Percentiles rank a stretch among this genome's conserved stretches.
Evolutionary conservation across 2,329 filamentous ascomycete genomes (phyloP).

Genomic region (Raffaelea deltoideospora): DNA sequence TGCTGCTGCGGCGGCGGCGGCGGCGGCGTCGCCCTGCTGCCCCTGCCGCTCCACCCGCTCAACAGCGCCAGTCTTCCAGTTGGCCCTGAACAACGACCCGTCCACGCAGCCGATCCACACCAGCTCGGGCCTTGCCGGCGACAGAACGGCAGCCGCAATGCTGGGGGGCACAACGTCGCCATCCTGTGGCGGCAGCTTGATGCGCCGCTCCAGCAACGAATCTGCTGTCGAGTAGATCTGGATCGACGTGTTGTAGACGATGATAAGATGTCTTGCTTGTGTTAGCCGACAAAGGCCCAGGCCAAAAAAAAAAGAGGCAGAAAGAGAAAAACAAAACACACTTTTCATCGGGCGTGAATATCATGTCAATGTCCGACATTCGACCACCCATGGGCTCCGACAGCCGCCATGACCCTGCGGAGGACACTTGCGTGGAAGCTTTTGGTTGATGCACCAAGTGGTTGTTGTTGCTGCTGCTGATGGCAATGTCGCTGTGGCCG

Average conservation of each 20-base stretch:
- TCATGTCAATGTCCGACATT: conserved; percentile 49
- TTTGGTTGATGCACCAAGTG: too few relatives aligned
- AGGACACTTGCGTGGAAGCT: too few relatives aligned
- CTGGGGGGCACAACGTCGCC: conserved; percentile 10
- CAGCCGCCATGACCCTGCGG: conserved; percentile 47
- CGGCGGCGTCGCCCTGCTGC: too few relatives aligned
- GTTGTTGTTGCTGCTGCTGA: not conserved
- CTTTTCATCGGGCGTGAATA: conserved; percentile 47
- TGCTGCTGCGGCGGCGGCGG: too few relatives aligned
- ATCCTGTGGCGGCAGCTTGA: conserved; percentile 34
- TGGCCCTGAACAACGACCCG: conserved; percentile 39
- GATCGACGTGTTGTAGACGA: conserved; percentile 59
- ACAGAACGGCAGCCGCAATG: conserved; percentile 24
- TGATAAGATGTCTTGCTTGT: conserved; percentile 45
- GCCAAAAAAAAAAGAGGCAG: not conserved
- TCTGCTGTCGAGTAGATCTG: conserved; percentile 70
- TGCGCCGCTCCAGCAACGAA: conserved; percentile 63
- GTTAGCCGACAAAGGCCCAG: not conserved
- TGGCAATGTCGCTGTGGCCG: not conserved
- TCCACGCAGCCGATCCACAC: conserved; percentile 47
- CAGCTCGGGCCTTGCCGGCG: conserved; percentile 26
- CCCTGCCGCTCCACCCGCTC: conserved; percentile 27
- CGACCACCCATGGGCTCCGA: conserved; percentile 50
- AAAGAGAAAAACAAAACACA: conserved; percentile 19
- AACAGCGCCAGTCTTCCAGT: conserved; percentile 36